phyloP scores from a whole-genome alignment of 768 basidiomycete species.

The Strobilomyces dryophilus region DNA sequence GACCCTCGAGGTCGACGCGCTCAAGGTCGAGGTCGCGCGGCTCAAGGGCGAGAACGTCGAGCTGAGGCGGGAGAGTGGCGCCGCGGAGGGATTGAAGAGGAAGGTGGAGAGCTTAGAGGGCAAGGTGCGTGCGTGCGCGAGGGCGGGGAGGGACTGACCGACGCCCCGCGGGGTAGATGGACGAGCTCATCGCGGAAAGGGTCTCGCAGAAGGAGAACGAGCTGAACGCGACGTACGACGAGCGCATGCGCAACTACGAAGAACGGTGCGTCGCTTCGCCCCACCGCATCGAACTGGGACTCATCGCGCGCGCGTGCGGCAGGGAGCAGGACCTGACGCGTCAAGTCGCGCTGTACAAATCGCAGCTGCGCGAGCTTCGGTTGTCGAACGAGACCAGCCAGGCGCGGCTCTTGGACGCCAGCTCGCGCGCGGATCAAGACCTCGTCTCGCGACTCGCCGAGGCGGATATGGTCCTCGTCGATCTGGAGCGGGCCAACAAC shows the following conservation, averaged over 20 bases:
- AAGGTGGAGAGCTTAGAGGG: conserved; percentile 78
- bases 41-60: conserved; percentile 81
- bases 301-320: not conserved
- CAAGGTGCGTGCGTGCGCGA: conserved; percentile 48
- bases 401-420: conserved; percentile 87
- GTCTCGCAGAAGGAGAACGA: conserved; percentile 94
- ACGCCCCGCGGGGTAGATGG: conserved; percentile 85
- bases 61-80: conserved; percentile 66
- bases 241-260: conserved; percentile 92
- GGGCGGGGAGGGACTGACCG: too few relatives aligned
- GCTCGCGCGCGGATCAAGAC: conserved; percentile 92
- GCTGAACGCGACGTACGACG: conserved; percentile 94
- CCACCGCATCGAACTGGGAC: not conserved
- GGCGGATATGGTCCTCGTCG: conserved; percentile 91
- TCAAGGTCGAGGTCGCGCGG: conserved; percentile 69
- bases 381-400: conserved; percentile 90
- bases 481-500: conserved; percentile 92
- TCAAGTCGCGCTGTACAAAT: conserved; percentile 85
- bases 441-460: conserved; percentile 87
- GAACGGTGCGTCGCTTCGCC: conserved; percentile 60
- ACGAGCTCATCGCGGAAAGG: conserved; percentile 84
- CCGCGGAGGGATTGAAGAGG: conserved; percentile 67
- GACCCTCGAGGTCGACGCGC: conserved; percentile 65
- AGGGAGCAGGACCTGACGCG: conserved; percentile 92
- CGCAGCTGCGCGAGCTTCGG: conserved; percentile 86